A percentile compares a stretch with the other conserved stretches of the same genome.
Conservation (phyloP, 257 asterid species). For the Phtheirospermum japonicum region DNA sequence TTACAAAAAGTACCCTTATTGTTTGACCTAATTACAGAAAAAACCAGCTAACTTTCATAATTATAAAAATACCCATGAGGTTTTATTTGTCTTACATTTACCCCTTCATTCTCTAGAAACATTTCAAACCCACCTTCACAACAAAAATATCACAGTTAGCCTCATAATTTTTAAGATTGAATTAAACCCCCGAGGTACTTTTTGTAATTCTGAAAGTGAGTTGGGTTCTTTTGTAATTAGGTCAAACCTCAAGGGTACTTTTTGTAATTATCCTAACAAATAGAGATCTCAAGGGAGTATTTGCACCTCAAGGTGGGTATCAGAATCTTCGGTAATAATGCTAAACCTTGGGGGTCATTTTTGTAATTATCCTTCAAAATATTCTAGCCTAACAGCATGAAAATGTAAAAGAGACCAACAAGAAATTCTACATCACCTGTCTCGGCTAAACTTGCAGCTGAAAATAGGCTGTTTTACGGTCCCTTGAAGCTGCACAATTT, state of each 20-base stretch:
- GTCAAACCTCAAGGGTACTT: not conserved
- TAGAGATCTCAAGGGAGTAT: not conserved
- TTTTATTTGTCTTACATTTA: not conserved
- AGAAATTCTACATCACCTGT: conserved; percentile 53
- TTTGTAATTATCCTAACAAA: not conserved
- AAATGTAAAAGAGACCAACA: not conserved
- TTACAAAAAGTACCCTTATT: not conserved
- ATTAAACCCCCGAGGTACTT: not conserved
- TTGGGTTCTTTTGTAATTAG: not conserved
- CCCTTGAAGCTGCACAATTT: conserved; percentile 91
- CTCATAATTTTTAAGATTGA: not conserved
- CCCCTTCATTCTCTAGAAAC: not conserved
- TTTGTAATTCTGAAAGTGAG: not conserved
- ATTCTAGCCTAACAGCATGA: not conserved
- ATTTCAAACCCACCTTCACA: not conserved
- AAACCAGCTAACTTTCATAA: not conserved
- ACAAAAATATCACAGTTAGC: not conserved
- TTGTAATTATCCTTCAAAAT: not conserved
- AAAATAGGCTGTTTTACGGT: conserved; percentile 78
- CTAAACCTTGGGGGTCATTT: not conserved
- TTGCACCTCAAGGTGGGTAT: not conserved
- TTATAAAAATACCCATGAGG: not conserved
- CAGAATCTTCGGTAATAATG: not conserved
- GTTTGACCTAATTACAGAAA: not conserved
- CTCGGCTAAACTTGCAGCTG: conserved; percentile 92